Evolutionary conservation across 2,329 filamentous ascomycete species (phyloP).

Genomic region (Fusarium nanum): DNA sequence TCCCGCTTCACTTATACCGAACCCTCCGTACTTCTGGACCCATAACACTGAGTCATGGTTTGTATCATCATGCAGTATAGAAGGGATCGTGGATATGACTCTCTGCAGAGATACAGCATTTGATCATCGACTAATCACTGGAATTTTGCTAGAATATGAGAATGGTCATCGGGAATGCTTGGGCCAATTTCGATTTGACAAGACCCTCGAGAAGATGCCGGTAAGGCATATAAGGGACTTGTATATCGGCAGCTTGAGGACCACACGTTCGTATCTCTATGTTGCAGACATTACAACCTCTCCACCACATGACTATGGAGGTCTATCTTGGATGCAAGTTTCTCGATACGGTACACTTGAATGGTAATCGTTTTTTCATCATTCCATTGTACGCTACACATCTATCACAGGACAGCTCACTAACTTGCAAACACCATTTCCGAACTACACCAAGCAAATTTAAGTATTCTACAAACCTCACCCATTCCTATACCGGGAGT

Average conservation of each 20-base stretch:
- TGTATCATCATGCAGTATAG: conserved; percentile 22
- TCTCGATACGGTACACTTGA: neutral
- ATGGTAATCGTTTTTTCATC: neutral
- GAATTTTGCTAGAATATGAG: conserved; percentile 10
- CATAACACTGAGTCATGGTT: conserved; percentile 12
- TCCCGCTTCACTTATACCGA: conserved; percentile 6
- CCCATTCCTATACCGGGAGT: too few species aligned
- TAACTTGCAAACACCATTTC: neutral
- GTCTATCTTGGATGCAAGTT: neutral
- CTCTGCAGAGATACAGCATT: conserved; percentile 19
- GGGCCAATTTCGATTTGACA: conserved; percentile 23
- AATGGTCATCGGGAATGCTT: conserved; percentile 23
- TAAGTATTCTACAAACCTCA: neutral
- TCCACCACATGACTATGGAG: neutral
- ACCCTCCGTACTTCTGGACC: conserved; percentile 15
- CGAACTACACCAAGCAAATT: neutral
- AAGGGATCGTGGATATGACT: conserved; percentile 11
- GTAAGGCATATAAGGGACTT: accelerated
- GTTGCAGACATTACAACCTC: neutral
- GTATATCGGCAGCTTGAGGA: neutral
- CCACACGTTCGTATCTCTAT: neutral
- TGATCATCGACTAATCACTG: conserved; percentile 7
- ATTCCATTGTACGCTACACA: neutral
- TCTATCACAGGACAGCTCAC: neutral
- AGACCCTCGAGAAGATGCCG: neutral